Conservation (phyloP, 2,329 filamentous ascomycete genomes). For the Exophiala bonariae region DNA sequence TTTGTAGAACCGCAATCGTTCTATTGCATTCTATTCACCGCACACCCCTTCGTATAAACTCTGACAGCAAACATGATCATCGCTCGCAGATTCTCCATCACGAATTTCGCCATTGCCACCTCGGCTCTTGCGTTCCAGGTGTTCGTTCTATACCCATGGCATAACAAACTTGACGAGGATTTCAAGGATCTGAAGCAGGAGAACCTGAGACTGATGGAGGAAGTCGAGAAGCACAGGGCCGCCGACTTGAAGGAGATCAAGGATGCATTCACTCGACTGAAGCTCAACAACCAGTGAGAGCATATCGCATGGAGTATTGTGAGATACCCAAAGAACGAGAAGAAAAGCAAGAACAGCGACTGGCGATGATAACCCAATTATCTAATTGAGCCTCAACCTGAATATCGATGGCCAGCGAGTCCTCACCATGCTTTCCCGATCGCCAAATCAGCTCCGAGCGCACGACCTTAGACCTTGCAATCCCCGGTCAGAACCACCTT, state of each 20-base stretch:
- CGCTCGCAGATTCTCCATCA: slow-evolving; percentile 57
- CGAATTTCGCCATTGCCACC: slow-evolving; percentile 66
- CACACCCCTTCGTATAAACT: slow-evolving; percentile 33
- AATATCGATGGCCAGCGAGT: too few relatives aligned
- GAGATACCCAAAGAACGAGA: too few relatives aligned
- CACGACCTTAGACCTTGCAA: too few relatives aligned
- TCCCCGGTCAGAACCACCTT: too few relatives aligned
- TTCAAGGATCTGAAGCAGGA: slow-evolving; percentile 62
- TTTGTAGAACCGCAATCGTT: too few relatives aligned
- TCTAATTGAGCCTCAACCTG: too few relatives aligned
- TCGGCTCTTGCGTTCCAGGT: slow-evolving; percentile 68
- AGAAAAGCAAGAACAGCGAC: not conserved
- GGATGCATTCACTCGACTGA: slow-evolving; percentile 12
- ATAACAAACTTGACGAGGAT: slow-evolving; percentile 63
- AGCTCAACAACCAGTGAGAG: not conserved
- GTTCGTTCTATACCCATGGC: slow-evolving; percentile 70
- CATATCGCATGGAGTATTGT: too few relatives aligned
- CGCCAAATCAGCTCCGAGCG: too few relatives aligned
- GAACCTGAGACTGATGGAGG: slow-evolving; percentile 43
- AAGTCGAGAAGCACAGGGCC: slow-evolving; percentile 18
- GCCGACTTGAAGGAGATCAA: slow-evolving; percentile 20
- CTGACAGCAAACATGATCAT: slow-evolving; percentile 39
- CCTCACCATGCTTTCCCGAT: too few relatives aligned
- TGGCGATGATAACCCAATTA: too few relatives aligned
- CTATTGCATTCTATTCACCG: slow-evolving; percentile 35